Percentiles rank a stretch among this genome's conserved stretches.
phyloP scores from a whole-genome alignment of 192 early-diverging fungal species.

The Coemansia sp. region DNA sequence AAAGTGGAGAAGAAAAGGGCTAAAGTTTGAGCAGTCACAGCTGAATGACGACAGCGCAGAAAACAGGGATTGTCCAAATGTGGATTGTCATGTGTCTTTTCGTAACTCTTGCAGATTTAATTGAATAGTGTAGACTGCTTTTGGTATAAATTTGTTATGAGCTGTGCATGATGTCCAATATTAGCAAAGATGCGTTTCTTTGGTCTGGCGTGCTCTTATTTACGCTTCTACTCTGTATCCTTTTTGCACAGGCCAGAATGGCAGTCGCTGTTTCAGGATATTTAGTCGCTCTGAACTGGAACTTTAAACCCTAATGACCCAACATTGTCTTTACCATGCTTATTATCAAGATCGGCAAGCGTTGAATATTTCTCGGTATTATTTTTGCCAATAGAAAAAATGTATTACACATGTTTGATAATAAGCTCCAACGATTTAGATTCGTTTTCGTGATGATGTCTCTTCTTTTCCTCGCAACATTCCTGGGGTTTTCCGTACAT shows the following conservation, averaged over 20 bases:
- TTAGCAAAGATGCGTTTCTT: conserved; percentile 54
- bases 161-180: too few relatives aligned
- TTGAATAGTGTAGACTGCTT: too few relatives aligned
- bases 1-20: not conserved
- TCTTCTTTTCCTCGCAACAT: too few relatives aligned
- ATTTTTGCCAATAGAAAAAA: not conserved
- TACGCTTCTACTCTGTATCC: conserved; percentile 63
- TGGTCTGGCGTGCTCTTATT: conserved; percentile 53
- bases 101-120: too few relatives aligned
- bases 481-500: too few relatives aligned
- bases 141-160: too few relatives aligned
- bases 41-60: too few relatives aligned
- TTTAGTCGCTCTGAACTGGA: conserved; percentile 47
- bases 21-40: not conserved
- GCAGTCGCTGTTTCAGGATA: conserved; percentile 59
- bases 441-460: too few relatives aligned
- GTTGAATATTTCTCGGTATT: conserved; percentile 10
- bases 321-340: conserved; percentile 48
- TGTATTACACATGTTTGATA: too few relatives aligned
- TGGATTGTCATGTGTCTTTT: too few relatives aligned
- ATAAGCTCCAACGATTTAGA: too few relatives aligned
- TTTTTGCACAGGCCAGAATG: conserved; percentile 66
- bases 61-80: too few relatives aligned
- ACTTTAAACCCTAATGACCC: conserved; percentile 59
- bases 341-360: conserved; percentile 48